Evolutionary conservation across 2,329 filamentous ascomycete species (phyloP), one percentile per base, ranked within the genome.

Genomic region (Leptographium procerum): DNA sequence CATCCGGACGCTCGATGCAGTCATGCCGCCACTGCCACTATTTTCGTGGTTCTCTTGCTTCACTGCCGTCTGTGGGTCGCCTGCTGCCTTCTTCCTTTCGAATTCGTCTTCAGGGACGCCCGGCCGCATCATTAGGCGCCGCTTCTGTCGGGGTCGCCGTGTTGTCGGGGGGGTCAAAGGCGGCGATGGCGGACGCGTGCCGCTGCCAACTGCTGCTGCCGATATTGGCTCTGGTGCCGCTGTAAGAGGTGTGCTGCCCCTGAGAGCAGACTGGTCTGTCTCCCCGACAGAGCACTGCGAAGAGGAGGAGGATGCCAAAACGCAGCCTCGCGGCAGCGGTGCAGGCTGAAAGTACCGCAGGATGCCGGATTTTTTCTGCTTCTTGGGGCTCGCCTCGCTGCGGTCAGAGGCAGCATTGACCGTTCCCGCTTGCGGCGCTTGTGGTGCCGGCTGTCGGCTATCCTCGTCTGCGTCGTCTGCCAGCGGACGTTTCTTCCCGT

Each of bases 341-440:
- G 29, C 43, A 0, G 62, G 62, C 52, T 64, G 62, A 11, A 64
- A 64, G 45, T 64, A 64, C 4, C 62, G 61, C 59, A 64, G 19
- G 26, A 64, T 63, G 33, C 62, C 61, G 2, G 57, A 13, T 8
- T 53, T 33, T 6, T 58, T 58, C 4, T 55, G 48, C n/a, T 48
- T 56, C 28, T 34, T 55, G 16, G 40, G 7, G 24, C 26, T 16
- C 9, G 52, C 14, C 48, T 22, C 26, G 9, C 2, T 43, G 8
- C 9, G 31, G 34, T 33, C 28, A 7, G 40, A 19, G 11, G 24
- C 40, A 3, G 19, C 26, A 2, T 47, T 36, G 16, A 11, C 36
- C 26, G 34, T 55, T n/a, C 43, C 36, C 26, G 16, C 40, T n/a
- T n/a, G n/a, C n/a, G n/a, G n/a, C n/a, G n/a, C n/a, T n/a, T n/a